Base-by-base conservation (phyloP, 306 rosid species). In the Corylus avellana region DNA sequence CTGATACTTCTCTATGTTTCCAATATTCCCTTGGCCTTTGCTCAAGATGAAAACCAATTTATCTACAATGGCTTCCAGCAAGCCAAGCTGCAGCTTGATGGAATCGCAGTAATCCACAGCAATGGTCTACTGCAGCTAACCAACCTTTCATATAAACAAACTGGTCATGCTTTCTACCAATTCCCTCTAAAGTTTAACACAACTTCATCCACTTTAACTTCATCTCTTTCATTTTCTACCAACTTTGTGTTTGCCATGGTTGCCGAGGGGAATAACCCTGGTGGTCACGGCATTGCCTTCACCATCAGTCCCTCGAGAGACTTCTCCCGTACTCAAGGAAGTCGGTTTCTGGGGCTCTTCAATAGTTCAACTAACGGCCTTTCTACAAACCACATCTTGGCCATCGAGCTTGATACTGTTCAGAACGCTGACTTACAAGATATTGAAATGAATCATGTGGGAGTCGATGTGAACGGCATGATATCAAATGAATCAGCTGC, bases 401-500 rank as follows among this genome's bases (percentile, higher is more conserved):
- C 83, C 1, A 70, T 86, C 32, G 87, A 86, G 81, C 70, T 86
- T 1, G 78, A 79, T 1, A 22, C 74, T 6, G 3, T 2, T 2
- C 0, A 0, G 55, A 39, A 18, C 35, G 0, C 11, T 0, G 39
- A 25, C 0, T 62, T 48, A 0, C 0, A 1, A 49, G 73, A 79
- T 8, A 72, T 79, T 17, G 4, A 50, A 39, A 2, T 50, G 0
- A 63, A 79, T 32, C 87, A 83, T 48, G 83, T 83, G 29, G 87
- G 85, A 18, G 71, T 86, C 0, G 89, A 86, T 37, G 70, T 86
- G 27, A 75, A 86, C 29, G 49, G 74, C 13, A 37, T 86, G 75
- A 4, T 2, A 6, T 86, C 87, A 9, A 8, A 10, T 2, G 32
- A 29, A 12, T 72, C 87, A 8, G 39, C 64, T 37, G 2, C 68